Conservation (phyloP, 2,329 filamentous ascomycete genomes). For the Talaromyces pinophilus region DNA sequence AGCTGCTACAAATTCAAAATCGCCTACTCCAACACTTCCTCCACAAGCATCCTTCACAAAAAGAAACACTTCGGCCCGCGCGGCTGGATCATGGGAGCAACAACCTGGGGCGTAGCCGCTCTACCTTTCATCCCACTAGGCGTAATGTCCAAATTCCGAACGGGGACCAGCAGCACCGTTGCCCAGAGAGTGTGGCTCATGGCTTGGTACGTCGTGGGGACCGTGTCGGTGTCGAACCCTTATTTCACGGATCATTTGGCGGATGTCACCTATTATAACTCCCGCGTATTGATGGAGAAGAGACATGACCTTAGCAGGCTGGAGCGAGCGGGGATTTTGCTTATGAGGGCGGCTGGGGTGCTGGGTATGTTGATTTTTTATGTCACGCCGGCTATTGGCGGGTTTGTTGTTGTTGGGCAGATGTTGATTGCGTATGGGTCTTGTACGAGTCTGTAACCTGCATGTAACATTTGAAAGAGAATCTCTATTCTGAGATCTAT, state of each 20-base stretch:
- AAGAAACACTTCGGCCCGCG: background rate
- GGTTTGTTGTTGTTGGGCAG: conserved; percentile 3
- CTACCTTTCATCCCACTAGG: background rate
- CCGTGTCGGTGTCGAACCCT: background rate
- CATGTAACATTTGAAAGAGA: background rate
- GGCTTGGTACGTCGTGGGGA: conserved; percentile 1
- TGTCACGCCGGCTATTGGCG: conserved; percentile 5
- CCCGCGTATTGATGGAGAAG: background rate
- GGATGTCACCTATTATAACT: background rate
- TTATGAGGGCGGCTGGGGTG: background rate
- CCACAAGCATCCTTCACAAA: background rate
- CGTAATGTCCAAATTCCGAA: conserved; percentile 10
- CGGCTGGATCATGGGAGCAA: background rate
- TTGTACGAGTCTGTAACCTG: background rate
- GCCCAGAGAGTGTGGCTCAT: conserved; percentile 7
- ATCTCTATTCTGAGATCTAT: background rate
- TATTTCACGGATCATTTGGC: conserved; percentile 3
- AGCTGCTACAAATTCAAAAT: conserved; percentile 11
- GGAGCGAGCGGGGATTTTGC: background rate
- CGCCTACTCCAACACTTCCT: background rate
- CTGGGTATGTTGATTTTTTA: background rate
- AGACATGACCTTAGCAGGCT: background rate
- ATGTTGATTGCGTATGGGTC: conserved; percentile 9
- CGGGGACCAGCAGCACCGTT: background rate
- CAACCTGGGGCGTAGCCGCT: background rate